A percentile compares a stretch with the other conserved stretches of the same genome.
phyloP scores from a whole-genome alignment of 31 red algal genomes.

The Endocladia muricata region DNA sequence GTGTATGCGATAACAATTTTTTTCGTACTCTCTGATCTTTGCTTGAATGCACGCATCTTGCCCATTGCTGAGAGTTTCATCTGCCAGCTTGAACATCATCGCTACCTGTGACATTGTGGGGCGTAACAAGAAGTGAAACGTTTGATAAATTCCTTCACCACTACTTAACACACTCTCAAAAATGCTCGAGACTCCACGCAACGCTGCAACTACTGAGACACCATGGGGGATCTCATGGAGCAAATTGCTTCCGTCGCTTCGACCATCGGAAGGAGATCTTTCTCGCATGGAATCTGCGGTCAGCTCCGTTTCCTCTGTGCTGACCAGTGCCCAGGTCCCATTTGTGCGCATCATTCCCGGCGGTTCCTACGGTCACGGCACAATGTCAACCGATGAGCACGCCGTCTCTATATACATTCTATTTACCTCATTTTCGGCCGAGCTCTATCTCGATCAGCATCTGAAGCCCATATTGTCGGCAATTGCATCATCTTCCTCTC shows the following conservation, averaged over 20 bases:
- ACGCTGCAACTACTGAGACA: slow-evolving; percentile 36
- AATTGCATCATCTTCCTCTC: neutral
- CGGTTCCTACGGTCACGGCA: slow-evolving; percentile 34
- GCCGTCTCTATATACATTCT: slow-evolving; percentile 23
- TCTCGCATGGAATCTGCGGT: slow-evolving; percentile 8
- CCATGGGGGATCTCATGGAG: slow-evolving; percentile 50
- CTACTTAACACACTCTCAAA: too few species aligned
- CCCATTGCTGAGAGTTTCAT: too few species aligned
- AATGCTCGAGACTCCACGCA: too few species aligned
- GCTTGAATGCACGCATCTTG: too few species aligned
- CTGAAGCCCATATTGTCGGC: slow-evolving; percentile 34
- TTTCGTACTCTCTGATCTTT: too few species aligned
- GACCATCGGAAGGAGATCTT: slow-evolving; percentile 12
- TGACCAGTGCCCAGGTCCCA: neutral
- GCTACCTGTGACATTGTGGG: too few species aligned
- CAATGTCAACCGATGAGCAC: slow-evolving; percentile 15
- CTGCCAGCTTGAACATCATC: too few species aligned
- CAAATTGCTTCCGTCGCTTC: slow-evolving; percentile 34
- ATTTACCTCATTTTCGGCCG: slow-evolving; percentile 23
- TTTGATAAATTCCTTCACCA: too few species aligned
- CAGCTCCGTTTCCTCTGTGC: slow-evolving; percentile 12
- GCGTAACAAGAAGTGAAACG: too few species aligned
- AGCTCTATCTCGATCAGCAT: slow-evolving; percentile 44
- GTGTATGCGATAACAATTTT: too few species aligned
- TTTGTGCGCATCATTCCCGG: slow-evolving; percentile 10